Evolutionary conservation across 176 grass and related monocot species (phyloP).

Genomic region (Carex littledalei): DNA sequence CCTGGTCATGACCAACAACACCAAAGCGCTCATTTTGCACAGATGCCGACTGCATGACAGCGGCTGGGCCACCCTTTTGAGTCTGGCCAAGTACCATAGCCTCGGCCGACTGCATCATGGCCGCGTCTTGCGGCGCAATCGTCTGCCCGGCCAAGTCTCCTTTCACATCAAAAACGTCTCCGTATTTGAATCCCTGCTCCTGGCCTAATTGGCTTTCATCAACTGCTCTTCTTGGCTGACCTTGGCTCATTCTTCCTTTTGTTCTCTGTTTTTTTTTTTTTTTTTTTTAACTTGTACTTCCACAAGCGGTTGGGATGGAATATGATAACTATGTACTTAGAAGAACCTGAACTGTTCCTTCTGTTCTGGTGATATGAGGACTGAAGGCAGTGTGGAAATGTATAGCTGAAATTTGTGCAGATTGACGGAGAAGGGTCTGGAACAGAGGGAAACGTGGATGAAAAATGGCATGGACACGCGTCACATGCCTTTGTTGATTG

Average conservation of each 20-base stretch:
- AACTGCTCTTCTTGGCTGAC: slow-evolving; percentile 37
- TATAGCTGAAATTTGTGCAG: neutral
- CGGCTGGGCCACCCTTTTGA: slow-evolving; percentile 39
- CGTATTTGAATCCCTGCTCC: slow-evolving; percentile 32
- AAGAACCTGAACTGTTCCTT: neutral
- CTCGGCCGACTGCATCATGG: slow-evolving; percentile 65
- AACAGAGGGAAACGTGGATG: neutral
- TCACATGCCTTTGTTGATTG: neutral
- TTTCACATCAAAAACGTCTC: slow-evolving; percentile 53
- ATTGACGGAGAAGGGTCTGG: neutral
- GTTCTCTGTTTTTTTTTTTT: neutral
- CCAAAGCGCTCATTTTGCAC: slow-evolving; percentile 43
- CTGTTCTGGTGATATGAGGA: neutral
- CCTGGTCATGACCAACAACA: slow-evolving; percentile 44
- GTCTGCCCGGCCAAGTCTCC: slow-evolving; percentile 35
- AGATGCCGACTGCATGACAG: slow-evolving; percentile 60
- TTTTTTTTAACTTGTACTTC: neutral
- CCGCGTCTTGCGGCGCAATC: slow-evolving; percentile 55
- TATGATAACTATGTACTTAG: neutral
- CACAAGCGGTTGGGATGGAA: neutral
- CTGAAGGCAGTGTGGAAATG: neutral
- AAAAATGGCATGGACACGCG: neutral
- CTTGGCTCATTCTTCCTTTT: slow-evolving; percentile 48
- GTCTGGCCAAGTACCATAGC: slow-evolving; percentile 39
- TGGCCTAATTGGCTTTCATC: neutral